These are phyloP conservation scores for Lichtheimia corymbifera DNA, from an alignment of 371 early-diverging fungal genomes.

Conservation along the genomic window DNA sequence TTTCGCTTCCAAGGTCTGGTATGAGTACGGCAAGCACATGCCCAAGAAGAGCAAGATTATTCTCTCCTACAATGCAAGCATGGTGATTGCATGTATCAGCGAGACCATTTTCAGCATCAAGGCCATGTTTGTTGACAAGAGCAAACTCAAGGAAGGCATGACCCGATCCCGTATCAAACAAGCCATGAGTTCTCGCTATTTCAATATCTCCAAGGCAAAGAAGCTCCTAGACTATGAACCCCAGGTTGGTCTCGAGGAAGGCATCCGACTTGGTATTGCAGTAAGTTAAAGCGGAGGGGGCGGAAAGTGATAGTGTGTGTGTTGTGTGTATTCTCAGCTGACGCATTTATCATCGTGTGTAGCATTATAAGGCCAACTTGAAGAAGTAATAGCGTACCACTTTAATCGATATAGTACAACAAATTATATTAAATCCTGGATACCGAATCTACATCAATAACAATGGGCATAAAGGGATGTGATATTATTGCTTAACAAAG, in stretches of 20 bases:
- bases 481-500: too few relatives aligned
- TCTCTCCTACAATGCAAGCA: constrained; percentile 44
- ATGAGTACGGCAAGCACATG: constrained; percentile 50
- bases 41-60: constrained; percentile 47
- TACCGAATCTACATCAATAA: too few relatives aligned
- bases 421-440: too few relatives aligned
- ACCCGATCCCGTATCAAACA: constrained; percentile 69
- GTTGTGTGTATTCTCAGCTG: not conserved
- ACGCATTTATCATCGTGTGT: not conserved
- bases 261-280: constrained; percentile 48
- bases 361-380: not conserved
- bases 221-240: constrained; percentile 80
- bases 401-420: too few relatives aligned
- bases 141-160: constrained; percentile 57
- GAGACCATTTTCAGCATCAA: constrained; percentile 51
- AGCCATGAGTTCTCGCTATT: constrained; percentile 77
- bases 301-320: too few relatives aligned
- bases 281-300: constrained; percentile 21
- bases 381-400: not conserved
- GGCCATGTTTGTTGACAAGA: constrained; percentile 46
- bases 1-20: constrained; percentile 71
- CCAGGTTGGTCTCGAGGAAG: constrained; percentile 72
- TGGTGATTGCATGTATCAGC: constrained; percentile 55
- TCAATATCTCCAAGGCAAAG: constrained; percentile 80
- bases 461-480: too few relatives aligned